Evolutionary conservation across 1,284 basidiomycete genomes (phyloP), one percentile per base, ranked within the genome.

Genomic region (Grifola frondosa): DNA sequence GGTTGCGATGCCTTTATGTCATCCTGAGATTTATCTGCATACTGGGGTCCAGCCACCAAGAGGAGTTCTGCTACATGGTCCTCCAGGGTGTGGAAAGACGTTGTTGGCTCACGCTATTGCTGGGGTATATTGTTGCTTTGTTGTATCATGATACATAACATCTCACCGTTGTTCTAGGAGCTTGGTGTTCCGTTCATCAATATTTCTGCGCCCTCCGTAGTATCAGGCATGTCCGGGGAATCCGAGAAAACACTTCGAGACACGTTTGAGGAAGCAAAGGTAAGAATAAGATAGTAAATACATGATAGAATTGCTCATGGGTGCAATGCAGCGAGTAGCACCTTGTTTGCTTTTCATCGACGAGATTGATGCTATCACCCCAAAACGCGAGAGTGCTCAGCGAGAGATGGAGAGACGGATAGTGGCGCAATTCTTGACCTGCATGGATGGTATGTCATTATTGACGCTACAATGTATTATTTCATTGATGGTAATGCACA

Each of bases 341-440:
- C 94, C 93, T 0, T 95, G 91, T 57, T 70, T 97, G 3, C 67
- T 97, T 4, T 97, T 97, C 68, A 90, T 97, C 37, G 96, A 99
- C 65, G 96, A 98, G 64, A 97, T 99, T 25, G 96, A 99, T 59
- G 93, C 96, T 6, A 97, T 99, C 54, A 98, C 95, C 1, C 93
- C 93, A 0, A 99, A 99, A 68, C 75, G 96, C 48, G 96, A 98
- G 69, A 98, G 90, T 51, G 96, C 96, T 0, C 93, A 96, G 60
- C 73, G 96, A 49, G 96, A 99, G 70, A 99, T 98, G 96, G 96
- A 99, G 60, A 73, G 95, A 30, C 77, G 96, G 7, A 98, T 99
- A 47, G 96, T 99, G 7, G 96, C 94, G 0, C 96, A 99, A 65
- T 89, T 98, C 42, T 69, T 98, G 39, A 99, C 96, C 0, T 98